Base-by-base conservation (phyloP, 306 rosid genomes). In the Psophocarpus tetragonolobus region DNA sequence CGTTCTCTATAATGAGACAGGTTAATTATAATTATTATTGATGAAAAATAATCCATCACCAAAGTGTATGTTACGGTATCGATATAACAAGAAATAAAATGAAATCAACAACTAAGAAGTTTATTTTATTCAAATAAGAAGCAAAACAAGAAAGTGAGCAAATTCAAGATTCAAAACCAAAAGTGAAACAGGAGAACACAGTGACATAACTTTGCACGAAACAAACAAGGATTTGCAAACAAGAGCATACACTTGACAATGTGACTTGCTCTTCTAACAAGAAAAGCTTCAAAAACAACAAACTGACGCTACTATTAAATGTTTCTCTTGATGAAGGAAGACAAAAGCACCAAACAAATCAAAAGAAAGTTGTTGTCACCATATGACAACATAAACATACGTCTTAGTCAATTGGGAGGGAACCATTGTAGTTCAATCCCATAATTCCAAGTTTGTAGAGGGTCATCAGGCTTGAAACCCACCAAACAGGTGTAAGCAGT, bases 381-480 rank as follows among this genome's bases (percentile, higher is more conserved):
- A 32, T 1, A 17, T 14, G 15, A 42, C 7, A 39, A 2, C 12
- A 39, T 15, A 2, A 15, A 5, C 54, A 63, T 44, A 27, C 15
- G 23, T 41, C 14, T 4, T 72, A 4, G 8, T 78, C 76, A 86
- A 41, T 79, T 80, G 47, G 93, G 86, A 30, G 93, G 82, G 50
- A 83, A 4, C 97, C 96, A 90, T 56, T 94, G 98, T 15, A 94
- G 70, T 88, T 90, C 96, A 85, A 94, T 80, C 78, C 96, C 98
- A 87, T 87, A 94, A 38, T 68, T 87, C 98, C 98, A 94, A 21
- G 87, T 71, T 20, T 86, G 77, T 76, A 87, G 29, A 53, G 94
- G 72, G 26, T 84, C 89, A 44, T 65, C 78, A 51, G 85, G 76
- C 35, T 74, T 79, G 26, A 84, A 82, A 84, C 84, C 78, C 13